These are phyloP conservation scores for Cercospora nicotianae DNA, from an alignment of 2,329 filamentous ascomycete species.

Conservation along the genomic window DNA sequence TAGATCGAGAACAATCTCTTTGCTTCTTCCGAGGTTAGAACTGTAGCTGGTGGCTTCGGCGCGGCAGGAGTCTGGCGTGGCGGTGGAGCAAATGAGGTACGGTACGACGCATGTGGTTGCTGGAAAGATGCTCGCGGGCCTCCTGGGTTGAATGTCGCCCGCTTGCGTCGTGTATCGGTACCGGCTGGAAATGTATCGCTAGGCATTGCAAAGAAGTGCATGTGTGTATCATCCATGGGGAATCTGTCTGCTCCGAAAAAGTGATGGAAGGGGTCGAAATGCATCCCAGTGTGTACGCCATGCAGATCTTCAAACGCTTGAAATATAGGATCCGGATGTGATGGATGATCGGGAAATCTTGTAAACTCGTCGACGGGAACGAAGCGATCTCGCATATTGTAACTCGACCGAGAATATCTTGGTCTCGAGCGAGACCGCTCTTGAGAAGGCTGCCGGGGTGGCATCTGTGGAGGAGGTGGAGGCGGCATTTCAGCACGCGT, in stretches of 20 bases:
- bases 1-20: conserved; percentile 32
- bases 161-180: conserved; percentile 19
- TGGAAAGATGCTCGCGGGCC: conserved; percentile 12
- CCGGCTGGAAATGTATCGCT: conserved; percentile 10
- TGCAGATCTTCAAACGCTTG: conserved; percentile 25
- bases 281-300: conserved; percentile 15
- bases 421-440: conserved; percentile 16
- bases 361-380: conserved; percentile 20
- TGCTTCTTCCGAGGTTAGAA: conserved; percentile 33
- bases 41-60: conserved; percentile 26
- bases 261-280: conserved; percentile 22
- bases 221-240: conserved; percentile 16
- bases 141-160: conserved; percentile 21
- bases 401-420: conserved; percentile 4
- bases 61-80: conserved; percentile 16
- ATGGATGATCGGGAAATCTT: conserved; percentile 18
- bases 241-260: conserved; percentile 20
- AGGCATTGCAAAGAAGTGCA: conserved; percentile 28
- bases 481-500: conserved; percentile 11
- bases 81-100: conserved; percentile 12
- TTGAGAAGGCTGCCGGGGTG: not conserved
- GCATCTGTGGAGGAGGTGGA: conserved; percentile 10
- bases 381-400: conserved; percentile 10
- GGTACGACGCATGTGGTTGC: conserved; percentile 1
- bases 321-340: conserved; percentile 25